These are phyloP conservation scores for Annulohypoxylon bovei DNA, from an alignment of 495 filamentous ascomycete species.

Conservation along the genomic window DNA sequence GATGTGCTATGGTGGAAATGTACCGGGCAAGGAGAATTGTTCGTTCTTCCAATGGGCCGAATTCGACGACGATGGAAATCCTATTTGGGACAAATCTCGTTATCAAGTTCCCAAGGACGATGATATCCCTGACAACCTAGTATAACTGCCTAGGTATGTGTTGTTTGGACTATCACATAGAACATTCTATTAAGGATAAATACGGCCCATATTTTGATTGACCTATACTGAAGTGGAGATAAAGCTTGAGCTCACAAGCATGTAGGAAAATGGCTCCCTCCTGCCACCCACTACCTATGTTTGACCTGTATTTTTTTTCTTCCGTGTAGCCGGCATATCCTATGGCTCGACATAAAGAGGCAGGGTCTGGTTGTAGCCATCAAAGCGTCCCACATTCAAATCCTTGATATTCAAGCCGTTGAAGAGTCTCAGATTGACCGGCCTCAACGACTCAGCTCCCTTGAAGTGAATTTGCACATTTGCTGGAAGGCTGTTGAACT, in stretches of 20 bases:
- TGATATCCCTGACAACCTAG: neutral
- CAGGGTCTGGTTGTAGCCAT: slow-evolving; percentile 44
- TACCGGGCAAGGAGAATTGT: slow-evolving; percentile 79
- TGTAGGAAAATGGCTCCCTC: neutral
- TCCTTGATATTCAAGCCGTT: slow-evolving; percentile 45
- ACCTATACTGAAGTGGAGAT: neutral
- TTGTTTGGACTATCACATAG: too few relatives aligned
- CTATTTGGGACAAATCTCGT: slow-evolving; percentile 64
- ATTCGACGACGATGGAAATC: slow-evolving; percentile 88
- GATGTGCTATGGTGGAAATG: slow-evolving; percentile 86
- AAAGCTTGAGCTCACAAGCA: neutral
- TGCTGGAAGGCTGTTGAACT: slow-evolving; percentile 33
- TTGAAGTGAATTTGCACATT: slow-evolving; percentile 10
- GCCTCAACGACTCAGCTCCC: neutral
- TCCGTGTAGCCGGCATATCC: neutral
- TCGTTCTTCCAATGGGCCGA: slow-evolving; percentile 88
- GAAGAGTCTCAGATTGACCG: slow-evolving; percentile 49
- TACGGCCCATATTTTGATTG: neutral
- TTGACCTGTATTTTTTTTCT: neutral
- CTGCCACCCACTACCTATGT: neutral
- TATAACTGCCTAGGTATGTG: neutral
- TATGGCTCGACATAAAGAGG: slow-evolving; percentile 53
- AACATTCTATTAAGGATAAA: too few relatives aligned
- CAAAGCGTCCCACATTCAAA: slow-evolving; percentile 34
- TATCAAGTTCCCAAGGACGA: slow-evolving; percentile 26